phyloP scores from a whole-genome alignment of 73 alveolate species.

The Stentor coeruleus region DNA sequence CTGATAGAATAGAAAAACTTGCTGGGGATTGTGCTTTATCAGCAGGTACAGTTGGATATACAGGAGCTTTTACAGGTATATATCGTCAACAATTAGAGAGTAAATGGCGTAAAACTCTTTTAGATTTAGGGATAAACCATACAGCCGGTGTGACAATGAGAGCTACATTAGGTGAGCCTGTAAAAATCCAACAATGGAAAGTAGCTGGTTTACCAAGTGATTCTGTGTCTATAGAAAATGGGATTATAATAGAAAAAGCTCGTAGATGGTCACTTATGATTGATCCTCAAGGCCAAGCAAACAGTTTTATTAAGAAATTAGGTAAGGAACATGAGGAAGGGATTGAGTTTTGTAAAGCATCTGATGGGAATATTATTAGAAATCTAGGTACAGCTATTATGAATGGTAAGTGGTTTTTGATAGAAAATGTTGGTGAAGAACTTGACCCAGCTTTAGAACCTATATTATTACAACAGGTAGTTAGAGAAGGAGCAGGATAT shows the following conservation, averaged over 20 bases:
- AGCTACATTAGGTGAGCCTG: slow-evolving; percentile 83
- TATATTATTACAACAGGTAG: slow-evolving; percentile 71
- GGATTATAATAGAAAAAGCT: slow-evolving; percentile 88
- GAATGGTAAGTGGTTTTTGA: slow-evolving; percentile 95
- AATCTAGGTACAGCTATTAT: slow-evolving; percentile 39
- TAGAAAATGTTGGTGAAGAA: slow-evolving; percentile 99
- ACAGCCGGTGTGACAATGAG: not conserved
- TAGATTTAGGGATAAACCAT: slow-evolving; percentile 54
- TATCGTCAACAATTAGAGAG: slow-evolving; percentile 87
- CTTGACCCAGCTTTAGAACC: slow-evolving; percentile 99
- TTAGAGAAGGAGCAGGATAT: slow-evolving; percentile 33
- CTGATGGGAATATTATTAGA: slow-evolving; percentile 44
- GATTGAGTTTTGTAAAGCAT: slow-evolving; percentile 69
- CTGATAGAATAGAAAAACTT: slow-evolving; percentile 78
- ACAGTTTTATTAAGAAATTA: slow-evolving; percentile 94
- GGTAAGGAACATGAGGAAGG: slow-evolving; percentile 95
- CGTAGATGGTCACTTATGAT: slow-evolving; percentile 99
- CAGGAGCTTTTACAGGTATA: slow-evolving; percentile 98
- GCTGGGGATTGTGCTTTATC: slow-evolving; percentile 98
- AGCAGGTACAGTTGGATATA: slow-evolving; percentile 99
- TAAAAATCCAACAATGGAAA: not conserved
- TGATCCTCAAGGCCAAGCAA: slow-evolving; percentile 98
- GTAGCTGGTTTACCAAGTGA: slow-evolving; percentile 94
- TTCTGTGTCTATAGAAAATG: slow-evolving; percentile 92
- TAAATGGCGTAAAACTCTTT: slow-evolving; percentile 88